These are phyloP conservation scores for Pseudopyricularia javanii DNA, from an alignment of 2,329 filamentous ascomycete species.

Conservation along the genomic window DNA sequence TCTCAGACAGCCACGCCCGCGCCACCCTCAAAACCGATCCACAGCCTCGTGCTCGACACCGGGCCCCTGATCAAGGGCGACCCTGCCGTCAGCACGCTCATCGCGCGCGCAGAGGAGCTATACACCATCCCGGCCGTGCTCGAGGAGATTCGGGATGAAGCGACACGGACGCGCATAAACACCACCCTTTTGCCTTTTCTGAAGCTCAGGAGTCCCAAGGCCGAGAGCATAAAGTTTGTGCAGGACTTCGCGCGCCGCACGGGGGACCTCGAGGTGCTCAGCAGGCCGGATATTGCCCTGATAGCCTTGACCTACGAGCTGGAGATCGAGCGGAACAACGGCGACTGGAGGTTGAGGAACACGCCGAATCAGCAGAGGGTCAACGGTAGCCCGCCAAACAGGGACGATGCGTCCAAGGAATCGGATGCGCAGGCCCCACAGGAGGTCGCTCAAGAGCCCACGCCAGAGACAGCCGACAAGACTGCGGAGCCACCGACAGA, in stretches of 20 bases:
- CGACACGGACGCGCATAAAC: conserved; percentile 68
- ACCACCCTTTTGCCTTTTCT: conserved; percentile 79
- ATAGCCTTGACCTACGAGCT: conserved; percentile 86
- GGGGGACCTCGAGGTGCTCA: conserved; percentile 79
- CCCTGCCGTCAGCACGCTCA: conserved; percentile 68
- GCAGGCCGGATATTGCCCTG: conserved; percentile 78
- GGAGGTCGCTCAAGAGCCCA: conserved; percentile 4
- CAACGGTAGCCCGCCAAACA: conserved; percentile 53
- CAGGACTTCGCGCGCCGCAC: conserved; percentile 79
- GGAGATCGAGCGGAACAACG: conserved; percentile 84
- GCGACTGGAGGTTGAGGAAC: conserved; percentile 72
- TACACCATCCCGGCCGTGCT: conserved; percentile 80
- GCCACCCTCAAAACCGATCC: conserved; percentile 49
- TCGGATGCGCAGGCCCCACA: conserved; percentile 6
- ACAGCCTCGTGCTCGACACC: conserved; percentile 79
- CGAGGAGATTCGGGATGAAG: conserved; percentile 75
- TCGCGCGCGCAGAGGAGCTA: conserved; percentile 63
- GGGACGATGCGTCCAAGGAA: conserved; percentile 16
- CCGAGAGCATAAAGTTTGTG: conserved; percentile 68
- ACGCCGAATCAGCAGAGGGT: conserved; percentile 67
- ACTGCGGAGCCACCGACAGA: not conserved
- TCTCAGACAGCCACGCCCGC: not conserved
- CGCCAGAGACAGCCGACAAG: not conserved
- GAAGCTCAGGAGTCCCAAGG: conserved; percentile 59
- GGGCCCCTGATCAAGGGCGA: conserved; percentile 92